phyloP scores from a whole-genome alignment of 1,284 basidiomycete species.

The Limonomyces culmigenus region DNA sequence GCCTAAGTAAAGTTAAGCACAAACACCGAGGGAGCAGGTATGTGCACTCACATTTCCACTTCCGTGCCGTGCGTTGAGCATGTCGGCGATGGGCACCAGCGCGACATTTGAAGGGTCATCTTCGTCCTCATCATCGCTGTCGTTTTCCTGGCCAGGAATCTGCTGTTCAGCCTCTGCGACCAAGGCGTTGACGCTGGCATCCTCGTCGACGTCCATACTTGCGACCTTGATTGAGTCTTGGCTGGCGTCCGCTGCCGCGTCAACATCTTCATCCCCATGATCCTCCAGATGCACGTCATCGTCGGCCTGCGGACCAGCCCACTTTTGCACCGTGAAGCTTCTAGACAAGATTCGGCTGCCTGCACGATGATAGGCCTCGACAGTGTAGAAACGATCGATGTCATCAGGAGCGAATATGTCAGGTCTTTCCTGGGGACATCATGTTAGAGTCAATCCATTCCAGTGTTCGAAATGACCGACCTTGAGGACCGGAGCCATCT shows the following conservation, averaged over 20 bases:
- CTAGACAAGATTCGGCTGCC: conserved; percentile 89
- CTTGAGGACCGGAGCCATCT: conserved; percentile 47
- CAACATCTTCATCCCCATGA: conserved; percentile 12
- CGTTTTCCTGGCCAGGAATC: conserved; percentile 21
- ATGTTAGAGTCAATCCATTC: not conserved
- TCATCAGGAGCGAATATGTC: conserved; percentile 48
- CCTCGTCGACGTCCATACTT: conserved; percentile 34
- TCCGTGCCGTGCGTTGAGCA: conserved; percentile 81
- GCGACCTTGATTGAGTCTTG: not conserved
- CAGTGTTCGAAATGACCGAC: conserved; percentile 21
- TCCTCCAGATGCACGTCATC: conserved; percentile 11
- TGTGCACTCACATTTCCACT: conserved; percentile 57
- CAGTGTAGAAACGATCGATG: conserved; percentile 38
- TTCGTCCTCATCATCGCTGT: conserved; percentile 38
- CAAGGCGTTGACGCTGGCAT: conserved; percentile 11
- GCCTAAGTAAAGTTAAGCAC: conserved; percentile 29
- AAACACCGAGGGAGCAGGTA: conserved; percentile 1
- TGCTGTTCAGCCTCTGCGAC: conserved; percentile 13
- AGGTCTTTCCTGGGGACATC: conserved; percentile 41
- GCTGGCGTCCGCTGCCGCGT: conserved; percentile 18
- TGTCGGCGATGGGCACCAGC: conserved; percentile 96
- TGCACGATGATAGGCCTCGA: conserved; percentile 76
- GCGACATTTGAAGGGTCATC: conserved; percentile 61
- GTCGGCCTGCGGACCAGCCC: conserved; percentile 18
- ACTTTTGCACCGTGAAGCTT: conserved; percentile 66